Percentiles rank a stretch among this genome's conserved stretches.
phyloP scores from a whole-genome alignment of 805 yeast genomes.

The Candida nanaspora region DNA sequence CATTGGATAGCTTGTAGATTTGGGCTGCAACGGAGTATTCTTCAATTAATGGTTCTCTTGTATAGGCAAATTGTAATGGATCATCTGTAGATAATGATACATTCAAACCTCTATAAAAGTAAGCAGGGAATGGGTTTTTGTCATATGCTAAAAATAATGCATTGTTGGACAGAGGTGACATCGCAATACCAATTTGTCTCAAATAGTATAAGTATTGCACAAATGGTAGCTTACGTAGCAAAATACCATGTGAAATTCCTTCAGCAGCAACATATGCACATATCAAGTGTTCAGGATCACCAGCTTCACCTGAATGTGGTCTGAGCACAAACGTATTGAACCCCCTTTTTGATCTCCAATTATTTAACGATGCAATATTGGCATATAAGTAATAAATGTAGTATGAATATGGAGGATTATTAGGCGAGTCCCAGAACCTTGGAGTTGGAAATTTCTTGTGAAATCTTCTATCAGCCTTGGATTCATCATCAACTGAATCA shows the following conservation, averaged over 20 bases:
- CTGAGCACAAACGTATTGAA: conserved; percentile 89
- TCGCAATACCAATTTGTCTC: conserved; percentile 95
- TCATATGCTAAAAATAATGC: conserved; percentile 94
- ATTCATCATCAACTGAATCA: conserved; percentile 97
- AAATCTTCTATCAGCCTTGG: conserved; percentile 78
- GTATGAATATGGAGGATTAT: conserved; percentile 97
- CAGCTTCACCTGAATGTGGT: conserved; percentile 99
- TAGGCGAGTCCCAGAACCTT: conserved; percentile 63
- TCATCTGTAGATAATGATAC: conserved; percentile 96
- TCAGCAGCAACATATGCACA: conserved; percentile 85
- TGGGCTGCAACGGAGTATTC: conserved; percentile 98
- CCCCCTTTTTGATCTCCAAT: conserved; percentile 68
- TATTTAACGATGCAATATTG: conserved; percentile 78
- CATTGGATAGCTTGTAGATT: conserved; percentile 87
- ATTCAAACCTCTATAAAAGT: conserved; percentile 88
- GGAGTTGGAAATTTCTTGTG: conserved; percentile 86
- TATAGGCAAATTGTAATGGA: conserved; percentile 94
- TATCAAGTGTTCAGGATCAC: conserved; percentile 95
- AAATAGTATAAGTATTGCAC: conserved; percentile 88
- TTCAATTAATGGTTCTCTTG: conserved; percentile 94
- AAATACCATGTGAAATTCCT: conserved; percentile 92
- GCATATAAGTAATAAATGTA: conserved; percentile 85
- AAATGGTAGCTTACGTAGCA: conserved; percentile 88
- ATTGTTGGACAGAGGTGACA: conserved; percentile 96
- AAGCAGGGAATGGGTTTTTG: conserved; percentile 89